Evolutionary conservation across 495 filamentous ascomycete genomes (phyloP).

Genomic region (Opeltia flavorubescens): DNA sequence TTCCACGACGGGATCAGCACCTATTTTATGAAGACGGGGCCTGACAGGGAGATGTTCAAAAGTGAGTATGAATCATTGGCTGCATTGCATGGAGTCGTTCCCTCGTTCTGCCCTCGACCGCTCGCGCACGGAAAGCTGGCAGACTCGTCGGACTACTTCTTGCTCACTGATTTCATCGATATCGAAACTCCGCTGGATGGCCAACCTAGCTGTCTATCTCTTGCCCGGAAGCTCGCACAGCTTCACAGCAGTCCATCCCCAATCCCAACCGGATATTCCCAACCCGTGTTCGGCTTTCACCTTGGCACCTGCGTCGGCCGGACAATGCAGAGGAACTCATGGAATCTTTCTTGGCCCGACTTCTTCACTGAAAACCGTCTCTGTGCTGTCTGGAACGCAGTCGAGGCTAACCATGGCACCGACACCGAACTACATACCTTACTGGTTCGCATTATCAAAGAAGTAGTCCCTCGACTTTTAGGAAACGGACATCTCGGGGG

Average conservation of each 20-base stretch:
- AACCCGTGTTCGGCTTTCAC: slow-evolving; percentile 65
- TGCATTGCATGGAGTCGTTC: slow-evolving; percentile 55
- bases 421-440: not conserved
- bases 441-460: not conserved
- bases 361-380: not conserved
- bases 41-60: not conserved
- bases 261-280: slow-evolving; percentile 39
- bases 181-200: slow-evolving; percentile 9
- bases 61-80: slow-evolving; percentile 77
- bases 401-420: not conserved
- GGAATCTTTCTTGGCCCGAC: not conserved
- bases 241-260: slow-evolving; percentile 68
- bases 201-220: slow-evolving; percentile 28
- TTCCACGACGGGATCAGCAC: not conserved
- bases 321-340: not conserved
- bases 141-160: slow-evolving; percentile 39
- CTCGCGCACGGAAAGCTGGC: slow-evolving; percentile 54
- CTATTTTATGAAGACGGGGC: slow-evolving; percentile 1
- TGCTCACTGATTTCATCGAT: slow-evolving; percentile 71
- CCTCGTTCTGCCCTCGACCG: slow-evolving; percentile 58
- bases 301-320: not conserved
- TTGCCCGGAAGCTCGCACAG: slow-evolving; percentile 64
- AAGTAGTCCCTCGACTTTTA: not conserved
- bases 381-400: not conserved
- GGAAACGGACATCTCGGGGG: not conserved